Evolutionary conservation across 2,329 filamentous ascomycete genomes (phyloP).

Genomic region (Fusarium sp.): DNA sequence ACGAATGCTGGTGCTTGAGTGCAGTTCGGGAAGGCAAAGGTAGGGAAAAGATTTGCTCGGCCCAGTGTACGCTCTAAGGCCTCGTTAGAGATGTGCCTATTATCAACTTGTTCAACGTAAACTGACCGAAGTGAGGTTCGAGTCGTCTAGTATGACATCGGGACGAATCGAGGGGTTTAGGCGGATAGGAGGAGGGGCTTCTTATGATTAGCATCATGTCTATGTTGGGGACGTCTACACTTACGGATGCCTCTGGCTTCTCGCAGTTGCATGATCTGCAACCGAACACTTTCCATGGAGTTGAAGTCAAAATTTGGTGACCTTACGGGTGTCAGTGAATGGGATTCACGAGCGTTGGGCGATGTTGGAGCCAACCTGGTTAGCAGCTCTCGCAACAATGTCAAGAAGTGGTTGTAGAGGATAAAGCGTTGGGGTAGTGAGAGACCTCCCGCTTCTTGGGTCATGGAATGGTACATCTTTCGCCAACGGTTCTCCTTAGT

Average conservation of each 20-base stretch:
- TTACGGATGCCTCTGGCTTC: slow-evolving; percentile 65
- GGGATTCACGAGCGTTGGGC: background rate
- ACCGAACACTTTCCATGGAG: slow-evolving; percentile 61
- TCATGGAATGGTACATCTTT: slow-evolving; percentile 68
- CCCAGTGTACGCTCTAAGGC: slow-evolving; percentile 67
- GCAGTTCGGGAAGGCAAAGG: slow-evolving; percentile 64
- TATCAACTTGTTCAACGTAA: background rate
- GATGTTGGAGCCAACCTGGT: slow-evolving; percentile 55
- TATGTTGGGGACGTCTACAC: slow-evolving; percentile 35
- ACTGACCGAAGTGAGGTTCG: slow-evolving; percentile 33
- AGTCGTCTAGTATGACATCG: slow-evolving; percentile 47
- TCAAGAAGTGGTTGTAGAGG: slow-evolving; percentile 67
- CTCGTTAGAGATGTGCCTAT: slow-evolving; percentile 12
- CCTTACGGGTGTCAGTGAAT: slow-evolving; percentile 41
- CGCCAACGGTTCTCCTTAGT: slow-evolving; percentile 66
- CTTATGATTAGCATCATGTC: slow-evolving; percentile 15
- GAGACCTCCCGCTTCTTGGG: slow-evolving; percentile 63
- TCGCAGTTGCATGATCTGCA: slow-evolving; percentile 64
- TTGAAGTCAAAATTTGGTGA: slow-evolving; percentile 67
- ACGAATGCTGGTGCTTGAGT: slow-evolving; percentile 56
- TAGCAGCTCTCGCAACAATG: slow-evolving; percentile 62
- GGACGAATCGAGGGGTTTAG: slow-evolving; percentile 50
- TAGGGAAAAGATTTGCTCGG: slow-evolving; percentile 69
- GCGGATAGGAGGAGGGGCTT: slow-evolving; percentile 53
- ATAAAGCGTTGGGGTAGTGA: slow-evolving; percentile 65